A percentile compares a stretch with the other conserved stretches of the same genome.
phyloP scores from a whole-genome alignment of 768 basidiomycete genomes.

The Mrakia blollopis region DNA sequence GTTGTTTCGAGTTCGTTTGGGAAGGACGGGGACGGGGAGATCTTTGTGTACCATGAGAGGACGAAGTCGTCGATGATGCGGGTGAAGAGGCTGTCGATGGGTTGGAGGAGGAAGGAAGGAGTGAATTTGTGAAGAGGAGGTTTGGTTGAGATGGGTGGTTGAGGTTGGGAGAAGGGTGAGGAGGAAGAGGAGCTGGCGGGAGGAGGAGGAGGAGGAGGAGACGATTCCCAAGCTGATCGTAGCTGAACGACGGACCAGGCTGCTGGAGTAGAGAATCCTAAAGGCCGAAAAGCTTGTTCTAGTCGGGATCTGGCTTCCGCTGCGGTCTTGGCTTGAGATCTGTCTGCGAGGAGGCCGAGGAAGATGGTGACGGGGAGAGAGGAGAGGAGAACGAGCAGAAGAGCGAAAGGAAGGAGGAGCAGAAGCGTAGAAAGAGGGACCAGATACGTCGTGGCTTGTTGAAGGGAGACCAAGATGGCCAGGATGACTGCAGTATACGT shows the following conservation, averaged over 20 bases:
- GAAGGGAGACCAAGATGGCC: constrained; percentile 12
- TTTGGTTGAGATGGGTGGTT: neutral
- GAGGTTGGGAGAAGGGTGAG: neutral
- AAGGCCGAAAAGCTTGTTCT: constrained; percentile 59
- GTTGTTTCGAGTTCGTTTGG: constrained; percentile 74
- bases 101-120: constrained; percentile 57
- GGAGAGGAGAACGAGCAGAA: constrained; percentile 9
- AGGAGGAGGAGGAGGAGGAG: constrained; percentile 62
- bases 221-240: constrained; percentile 83
- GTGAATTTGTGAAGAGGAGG: constrained; percentile 62
- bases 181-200: constrained; percentile 41
- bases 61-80: constrained; percentile 83
- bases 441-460: constrained; percentile 20
- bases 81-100: constrained; percentile 72
- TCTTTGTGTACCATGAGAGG: constrained; percentile 72
- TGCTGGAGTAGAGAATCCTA: constrained; percentile 84
- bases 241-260: constrained; percentile 89
- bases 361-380: constrained; percentile 13
- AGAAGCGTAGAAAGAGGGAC: constrained; percentile 19
- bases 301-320: neutral
- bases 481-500: constrained; percentile 17
- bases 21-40: constrained; percentile 83
- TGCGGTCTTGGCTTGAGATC: neutral
- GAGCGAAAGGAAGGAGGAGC: constrained; percentile 7
- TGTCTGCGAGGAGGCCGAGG: constrained; percentile 10